These are phyloP conservation scores for Aspergillus fijiensis DNA, from an alignment of 2,329 filamentous ascomycete genomes.

Conservation along the genomic window DNA sequence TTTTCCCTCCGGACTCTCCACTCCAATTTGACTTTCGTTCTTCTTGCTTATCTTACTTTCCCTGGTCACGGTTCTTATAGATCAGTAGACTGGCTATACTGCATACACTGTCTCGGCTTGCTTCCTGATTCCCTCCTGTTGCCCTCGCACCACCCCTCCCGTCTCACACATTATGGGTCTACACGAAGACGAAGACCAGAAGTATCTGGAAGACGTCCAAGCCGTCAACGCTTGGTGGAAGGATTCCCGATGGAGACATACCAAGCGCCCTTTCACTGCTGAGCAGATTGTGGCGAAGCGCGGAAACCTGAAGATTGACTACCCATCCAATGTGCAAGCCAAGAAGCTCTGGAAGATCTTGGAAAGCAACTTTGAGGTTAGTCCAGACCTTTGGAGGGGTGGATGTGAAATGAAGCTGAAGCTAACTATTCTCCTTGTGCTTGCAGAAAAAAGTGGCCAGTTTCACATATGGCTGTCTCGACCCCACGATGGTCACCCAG, in stretches of 20 bases:
- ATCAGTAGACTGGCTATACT: constrained; percentile 9
- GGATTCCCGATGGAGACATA: constrained; percentile 87
- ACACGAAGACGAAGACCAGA: constrained; percentile 66
- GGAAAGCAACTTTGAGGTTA: constrained; percentile 79
- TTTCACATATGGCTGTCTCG: constrained; percentile 95
- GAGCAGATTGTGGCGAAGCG: constrained; percentile 97
- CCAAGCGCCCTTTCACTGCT: constrained; percentile 87
- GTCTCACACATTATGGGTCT: constrained; percentile 36
- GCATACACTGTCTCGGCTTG: constrained; percentile 4
- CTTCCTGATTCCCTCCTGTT: constrained; percentile 11
- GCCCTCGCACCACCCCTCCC: not conserved
- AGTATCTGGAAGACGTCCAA: constrained; percentile 79
- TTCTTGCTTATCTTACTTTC: constrained; percentile 7
- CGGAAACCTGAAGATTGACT: constrained; percentile 85
- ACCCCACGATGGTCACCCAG: constrained; percentile 97
- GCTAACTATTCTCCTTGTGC: constrained; percentile 12
- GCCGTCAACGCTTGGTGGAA: constrained; percentile 93
- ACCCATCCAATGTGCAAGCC: constrained; percentile 81
- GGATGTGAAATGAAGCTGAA: constrained; percentile 8
- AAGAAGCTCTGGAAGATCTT: constrained; percentile 96
- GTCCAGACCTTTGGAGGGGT: constrained; percentile 24
- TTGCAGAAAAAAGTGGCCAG: constrained; percentile 75
- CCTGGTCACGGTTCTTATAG: not conserved
- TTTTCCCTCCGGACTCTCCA: constrained; percentile 6
- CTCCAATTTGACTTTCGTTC: constrained; percentile 1